phyloP scores from a whole-genome alignment of 805 yeast species.

The Nakazawaea sp. region DNA sequence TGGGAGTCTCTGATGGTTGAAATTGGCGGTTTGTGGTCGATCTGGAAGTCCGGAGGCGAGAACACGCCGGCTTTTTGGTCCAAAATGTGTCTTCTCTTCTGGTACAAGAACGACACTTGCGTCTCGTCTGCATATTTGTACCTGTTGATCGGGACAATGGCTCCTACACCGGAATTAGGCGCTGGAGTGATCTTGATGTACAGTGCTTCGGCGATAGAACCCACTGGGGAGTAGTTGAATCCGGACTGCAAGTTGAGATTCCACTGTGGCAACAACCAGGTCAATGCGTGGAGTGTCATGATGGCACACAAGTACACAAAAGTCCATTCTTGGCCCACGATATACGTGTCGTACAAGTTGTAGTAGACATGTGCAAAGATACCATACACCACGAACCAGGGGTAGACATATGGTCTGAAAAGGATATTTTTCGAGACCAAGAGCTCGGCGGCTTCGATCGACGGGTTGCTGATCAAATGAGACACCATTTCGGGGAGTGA shows the following conservation, averaged over 20 bases:
- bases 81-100: slow-evolving; percentile 84
- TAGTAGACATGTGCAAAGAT: slow-evolving; percentile 57
- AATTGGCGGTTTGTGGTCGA: slow-evolving; percentile 53
- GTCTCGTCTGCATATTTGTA: slow-evolving; percentile 47
- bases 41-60: slow-evolving; percentile 75
- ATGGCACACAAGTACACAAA: slow-evolving; percentile 77
- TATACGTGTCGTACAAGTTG: slow-evolving; percentile 68
- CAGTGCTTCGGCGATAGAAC: slow-evolving; percentile 53
- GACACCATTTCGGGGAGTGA: slow-evolving; percentile 6
- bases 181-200: slow-evolving; percentile 74
- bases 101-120: slow-evolving; percentile 74
- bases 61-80: slow-evolving; percentile 47
- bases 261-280: slow-evolving; percentile 95
- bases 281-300: slow-evolving; percentile 62
- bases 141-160: slow-evolving; percentile 59
- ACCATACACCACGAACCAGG: slow-evolving; percentile 77
- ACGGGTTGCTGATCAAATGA: slow-evolving; percentile 57
- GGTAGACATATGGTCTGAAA: slow-evolving; percentile 74
- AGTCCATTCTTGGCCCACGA: slow-evolving; percentile 94
- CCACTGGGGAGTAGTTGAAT: slow-evolving; percentile 60
- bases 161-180: slow-evolving; percentile 81
- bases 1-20: slow-evolving; percentile 42
- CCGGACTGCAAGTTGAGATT: slow-evolving; percentile 59
- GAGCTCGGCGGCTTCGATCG: slow-evolving; percentile 66
- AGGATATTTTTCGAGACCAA: slow-evolving; percentile 58